These are phyloP conservation scores for Flueggea neowawraea DNA, from an alignment of 441 rosid genomes.

Conservation along the genomic window DNA sequence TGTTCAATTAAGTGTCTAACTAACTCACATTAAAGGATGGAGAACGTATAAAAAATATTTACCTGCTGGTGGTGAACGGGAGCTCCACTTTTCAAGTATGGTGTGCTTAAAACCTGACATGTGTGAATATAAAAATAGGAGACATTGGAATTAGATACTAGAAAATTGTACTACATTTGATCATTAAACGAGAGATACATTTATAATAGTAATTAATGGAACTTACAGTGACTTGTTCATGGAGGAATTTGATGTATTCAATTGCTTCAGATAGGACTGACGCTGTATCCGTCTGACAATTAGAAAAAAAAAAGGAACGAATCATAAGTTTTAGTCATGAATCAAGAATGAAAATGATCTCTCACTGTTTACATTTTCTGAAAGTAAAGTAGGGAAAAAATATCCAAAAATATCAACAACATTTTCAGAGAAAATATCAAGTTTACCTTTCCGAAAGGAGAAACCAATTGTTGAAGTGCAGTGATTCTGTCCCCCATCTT, in stretches of 20 bases:
- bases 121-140: background rate
- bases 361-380: conserved; percentile 19
- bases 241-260: conserved; percentile 94
- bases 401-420: background rate
- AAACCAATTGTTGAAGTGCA: conserved; percentile 99
- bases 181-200: too few relatives aligned
- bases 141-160: background rate
- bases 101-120: conserved; percentile 74
- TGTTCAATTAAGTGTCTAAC: too few relatives aligned
- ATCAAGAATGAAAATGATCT: conserved; percentile 15
- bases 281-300: conserved; percentile 92
- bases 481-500: conserved; percentile 99
- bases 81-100: conserved; percentile 92
- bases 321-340: conserved; percentile 12
- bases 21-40: too few relatives aligned
- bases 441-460: conserved; percentile 99
- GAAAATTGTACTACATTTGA: background rate
- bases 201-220: conserved; percentile 7
- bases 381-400: conserved; percentile 29
- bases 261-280: conserved; percentile 98
- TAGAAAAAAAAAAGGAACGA: conserved; percentile 10
- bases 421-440: background rate
- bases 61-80: conserved; percentile 86
- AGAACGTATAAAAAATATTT: conserved; percentile 1
- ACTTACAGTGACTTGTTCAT: conserved; percentile 87